Evolutionary conservation across 2,329 filamentous ascomycete species (phyloP).

Genomic region (Rutstroemia sydowiana): DNA sequence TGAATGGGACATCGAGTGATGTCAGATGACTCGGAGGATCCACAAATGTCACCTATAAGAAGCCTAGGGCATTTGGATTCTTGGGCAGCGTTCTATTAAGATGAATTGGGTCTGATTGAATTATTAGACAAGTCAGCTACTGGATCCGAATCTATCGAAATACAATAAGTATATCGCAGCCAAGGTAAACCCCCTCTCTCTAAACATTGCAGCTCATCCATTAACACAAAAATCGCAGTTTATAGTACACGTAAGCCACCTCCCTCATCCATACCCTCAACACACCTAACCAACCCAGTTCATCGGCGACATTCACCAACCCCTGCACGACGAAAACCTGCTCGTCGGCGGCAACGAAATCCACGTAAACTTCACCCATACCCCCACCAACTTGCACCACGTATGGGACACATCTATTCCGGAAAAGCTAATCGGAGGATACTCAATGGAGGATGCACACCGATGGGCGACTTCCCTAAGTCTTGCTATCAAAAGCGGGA

Average conservation of each 20-base stretch:
- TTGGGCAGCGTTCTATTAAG: no score
- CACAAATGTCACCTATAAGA: no score
- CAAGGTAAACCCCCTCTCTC: slow-evolving; percentile 34
- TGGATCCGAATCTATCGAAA: slow-evolving; percentile 31
- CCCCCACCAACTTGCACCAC: slow-evolving; percentile 58
- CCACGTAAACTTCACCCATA: slow-evolving; percentile 51
- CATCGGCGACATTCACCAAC: slow-evolving; percentile 63
- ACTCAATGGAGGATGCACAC: slow-evolving; percentile 40
- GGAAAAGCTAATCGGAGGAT: slow-evolving; percentile 56
- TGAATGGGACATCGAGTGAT: no score
- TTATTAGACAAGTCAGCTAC: slow-evolving; percentile 23
- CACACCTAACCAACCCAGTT: slow-evolving; percentile 42
- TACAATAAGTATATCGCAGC: slow-evolving; percentile 50
- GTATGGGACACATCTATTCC: slow-evolving; percentile 68
- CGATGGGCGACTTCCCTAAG: slow-evolving; percentile 52
- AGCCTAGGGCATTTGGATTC: no score
- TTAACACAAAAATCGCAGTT: slow-evolving; percentile 20
- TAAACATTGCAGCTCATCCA: background rate
- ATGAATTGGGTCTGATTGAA: slow-evolving; percentile 33
- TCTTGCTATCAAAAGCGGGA: slow-evolving; percentile 46
- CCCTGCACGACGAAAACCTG: slow-evolving; percentile 58
- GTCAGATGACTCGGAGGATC: no score
- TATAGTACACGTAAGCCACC: slow-evolving; percentile 26
- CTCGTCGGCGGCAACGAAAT: slow-evolving; percentile 62
- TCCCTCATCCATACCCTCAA: background rate